Evolutionary conservation across 2,329 filamentous ascomycete genomes (phyloP).

Genomic region (Nemania sp.): DNA sequence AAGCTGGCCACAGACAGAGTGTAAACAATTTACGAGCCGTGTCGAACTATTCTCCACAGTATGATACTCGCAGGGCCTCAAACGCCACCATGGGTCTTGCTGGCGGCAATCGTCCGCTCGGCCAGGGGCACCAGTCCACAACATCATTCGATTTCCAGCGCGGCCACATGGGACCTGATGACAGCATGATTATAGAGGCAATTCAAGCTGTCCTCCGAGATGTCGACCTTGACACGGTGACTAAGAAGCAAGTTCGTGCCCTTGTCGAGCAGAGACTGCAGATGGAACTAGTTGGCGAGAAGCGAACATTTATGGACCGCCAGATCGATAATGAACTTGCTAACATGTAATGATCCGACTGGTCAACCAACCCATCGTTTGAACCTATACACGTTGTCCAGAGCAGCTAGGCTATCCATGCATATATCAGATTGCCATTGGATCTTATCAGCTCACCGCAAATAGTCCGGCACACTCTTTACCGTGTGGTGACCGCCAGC

Average conservation of each 20-base stretch:
- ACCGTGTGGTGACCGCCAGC: background rate
- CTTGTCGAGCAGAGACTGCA: conserved; percentile 93
- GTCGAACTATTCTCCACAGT: conserved; percentile 52
- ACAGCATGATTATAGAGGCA: conserved; percentile 79
- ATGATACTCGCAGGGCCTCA: conserved; percentile 47
- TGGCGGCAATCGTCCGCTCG: conserved; percentile 53
- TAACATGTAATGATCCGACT: conserved; percentile 69
- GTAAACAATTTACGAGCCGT: conserved; percentile 62
- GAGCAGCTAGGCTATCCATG: background rate
- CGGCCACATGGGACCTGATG: conserved; percentile 68
- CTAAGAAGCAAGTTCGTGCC: conserved; percentile 94
- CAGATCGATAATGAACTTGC: conserved; percentile 93
- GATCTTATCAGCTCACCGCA: background rate
- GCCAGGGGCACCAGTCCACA: conserved; percentile 54
- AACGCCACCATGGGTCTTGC: conserved; percentile 53
- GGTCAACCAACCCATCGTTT: background rate
- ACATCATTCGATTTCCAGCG: conserved; percentile 66
- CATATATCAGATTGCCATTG: background rate
- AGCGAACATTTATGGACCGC: conserved; percentile 84
- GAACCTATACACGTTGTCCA: background rate
- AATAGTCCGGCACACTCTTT: background rate
- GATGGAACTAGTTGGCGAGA: conserved; percentile 83
- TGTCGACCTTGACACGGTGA: conserved; percentile 94
- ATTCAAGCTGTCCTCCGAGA: conserved; percentile 83
- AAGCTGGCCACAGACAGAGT: conserved; percentile 58